Conservation (phyloP, 2,329 filamentous ascomycete species). For the Neonectria neomacrospora region DNA sequence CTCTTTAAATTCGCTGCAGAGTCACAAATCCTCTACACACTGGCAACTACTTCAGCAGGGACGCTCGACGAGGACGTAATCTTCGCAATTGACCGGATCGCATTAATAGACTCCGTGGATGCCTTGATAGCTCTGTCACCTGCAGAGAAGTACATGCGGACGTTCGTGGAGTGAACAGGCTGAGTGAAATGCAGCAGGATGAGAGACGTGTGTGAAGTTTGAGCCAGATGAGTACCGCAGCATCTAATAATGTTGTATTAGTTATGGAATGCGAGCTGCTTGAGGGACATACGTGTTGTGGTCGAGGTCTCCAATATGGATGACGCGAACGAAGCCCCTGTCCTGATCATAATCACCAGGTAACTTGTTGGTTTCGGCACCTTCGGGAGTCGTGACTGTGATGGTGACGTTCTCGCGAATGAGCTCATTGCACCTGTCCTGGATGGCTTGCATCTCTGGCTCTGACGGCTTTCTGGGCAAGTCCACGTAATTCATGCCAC, state of each 20-base stretch:
- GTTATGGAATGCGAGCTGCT: accelerated
- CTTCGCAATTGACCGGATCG: slow-evolving; percentile 39
- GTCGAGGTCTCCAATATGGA: slow-evolving; percentile 46
- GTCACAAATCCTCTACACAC: slow-evolving; percentile 29
- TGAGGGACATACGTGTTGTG: slow-evolving; percentile 41
- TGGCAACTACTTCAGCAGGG: slow-evolving; percentile 36
- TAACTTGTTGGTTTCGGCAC: slow-evolving; percentile 39
- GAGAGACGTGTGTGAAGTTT: slow-evolving; percentile 47
- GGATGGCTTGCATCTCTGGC: slow-evolving; percentile 41
- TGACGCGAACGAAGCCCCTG: slow-evolving; percentile 46
- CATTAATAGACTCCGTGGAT: slow-evolving; percentile 38
- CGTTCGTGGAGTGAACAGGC: slow-evolving; percentile 47
- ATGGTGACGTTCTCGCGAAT: slow-evolving; percentile 42
- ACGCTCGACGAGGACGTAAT: slow-evolving; percentile 41
- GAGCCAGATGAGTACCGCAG: slow-evolving; percentile 47
- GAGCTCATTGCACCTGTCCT: slow-evolving; percentile 40
- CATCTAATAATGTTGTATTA: slow-evolving; percentile 32
- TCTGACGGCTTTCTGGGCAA: slow-evolving; percentile 42
- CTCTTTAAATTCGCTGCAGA: slow-evolving; percentile 36
- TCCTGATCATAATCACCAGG: slow-evolving; percentile 45
- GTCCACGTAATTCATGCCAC: slow-evolving; percentile 47
- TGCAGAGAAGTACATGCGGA: slow-evolving; percentile 44
- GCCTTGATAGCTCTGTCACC: slow-evolving; percentile 44
- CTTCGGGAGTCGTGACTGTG: slow-evolving; percentile 40
- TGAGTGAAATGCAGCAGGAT: slow-evolving; percentile 45